Evolutionary conservation across 768 basidiomycete genomes (phyloP).

Genomic region (Tricholoma sp.): DNA sequence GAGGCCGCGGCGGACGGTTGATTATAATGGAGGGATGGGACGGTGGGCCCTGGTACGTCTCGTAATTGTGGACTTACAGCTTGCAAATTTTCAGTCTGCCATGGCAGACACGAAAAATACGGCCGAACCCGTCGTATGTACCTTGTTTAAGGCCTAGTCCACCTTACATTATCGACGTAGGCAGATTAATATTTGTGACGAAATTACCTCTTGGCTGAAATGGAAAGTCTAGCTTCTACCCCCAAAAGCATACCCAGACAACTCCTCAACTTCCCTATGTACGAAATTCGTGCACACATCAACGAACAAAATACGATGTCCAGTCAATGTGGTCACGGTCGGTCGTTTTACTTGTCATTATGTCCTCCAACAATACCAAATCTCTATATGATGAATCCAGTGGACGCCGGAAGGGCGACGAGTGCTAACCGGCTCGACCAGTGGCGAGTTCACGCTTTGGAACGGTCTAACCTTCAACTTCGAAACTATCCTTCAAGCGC

Average conservation of each 20-base stretch:
- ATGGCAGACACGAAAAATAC: slow-evolving; percentile 63
- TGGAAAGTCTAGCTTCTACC: slow-evolving; percentile 68
- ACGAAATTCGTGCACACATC: slow-evolving; percentile 98
- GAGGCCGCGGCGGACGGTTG: slow-evolving; percentile 88
- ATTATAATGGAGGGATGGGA: slow-evolving; percentile 86
- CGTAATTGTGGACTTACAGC: background rate
- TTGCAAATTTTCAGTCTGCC: slow-evolving; percentile 6
- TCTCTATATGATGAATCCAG: slow-evolving; percentile 33
- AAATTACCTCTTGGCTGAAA: slow-evolving; percentile 17
- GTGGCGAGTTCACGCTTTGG: slow-evolving; percentile 98
- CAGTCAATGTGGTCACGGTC: slow-evolving; percentile 92
- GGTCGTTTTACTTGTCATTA: slow-evolving; percentile 26
- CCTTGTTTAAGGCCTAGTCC: slow-evolving; percentile 79
- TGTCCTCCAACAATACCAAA: background rate
- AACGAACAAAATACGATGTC: slow-evolving; percentile 97
- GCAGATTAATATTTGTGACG: slow-evolving; percentile 20
- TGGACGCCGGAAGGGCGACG: slow-evolving; percentile 98
- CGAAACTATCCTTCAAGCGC: slow-evolving; percentile 98
- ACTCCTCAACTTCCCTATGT: slow-evolving; percentile 89
- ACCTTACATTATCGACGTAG: slow-evolving; percentile 85
- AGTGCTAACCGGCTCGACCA: slow-evolving; percentile 90
- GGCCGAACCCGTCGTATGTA: slow-evolving; percentile 72
- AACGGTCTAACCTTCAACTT: slow-evolving; percentile 99
- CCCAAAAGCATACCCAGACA: slow-evolving; percentile 86
- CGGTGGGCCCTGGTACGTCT: slow-evolving; percentile 75